These are phyloP conservation scores for Arxiozyma telluris DNA, from an alignment of 1,139 yeast genomes.

Conservation along the genomic window DNA sequence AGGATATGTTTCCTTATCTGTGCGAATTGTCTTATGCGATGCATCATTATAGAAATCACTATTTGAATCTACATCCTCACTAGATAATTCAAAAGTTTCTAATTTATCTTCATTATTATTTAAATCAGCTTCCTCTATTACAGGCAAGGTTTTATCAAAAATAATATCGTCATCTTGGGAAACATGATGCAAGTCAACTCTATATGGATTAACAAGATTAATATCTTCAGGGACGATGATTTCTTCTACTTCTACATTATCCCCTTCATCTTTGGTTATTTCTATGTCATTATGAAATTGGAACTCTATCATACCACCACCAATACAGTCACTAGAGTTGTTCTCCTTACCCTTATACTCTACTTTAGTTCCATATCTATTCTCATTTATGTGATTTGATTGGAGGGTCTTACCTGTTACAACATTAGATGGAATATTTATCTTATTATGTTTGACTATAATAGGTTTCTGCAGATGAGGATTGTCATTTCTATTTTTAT, in stretches of 20 bases:
- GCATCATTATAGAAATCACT: background rate
- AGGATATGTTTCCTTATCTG: background rate
- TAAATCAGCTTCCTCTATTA: background rate
- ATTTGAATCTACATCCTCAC: too few relatives aligned
- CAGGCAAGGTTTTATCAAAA: background rate
- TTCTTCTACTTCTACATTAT: slow-evolving; percentile 27
- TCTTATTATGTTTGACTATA: too few relatives aligned
- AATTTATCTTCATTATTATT: background rate
- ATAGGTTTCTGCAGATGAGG: background rate
- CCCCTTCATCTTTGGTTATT: slow-evolving; percentile 3
- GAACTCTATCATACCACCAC: background rate
- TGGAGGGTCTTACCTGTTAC: too few relatives aligned
- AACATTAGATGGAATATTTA: background rate
- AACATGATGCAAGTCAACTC: background rate
- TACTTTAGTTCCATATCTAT: background rate
- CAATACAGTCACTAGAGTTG: too few relatives aligned
- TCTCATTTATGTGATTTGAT: background rate
- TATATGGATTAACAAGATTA: slow-evolving; percentile 6
- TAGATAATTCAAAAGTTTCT: background rate
- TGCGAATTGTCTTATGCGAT: background rate
- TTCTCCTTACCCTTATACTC: background rate
- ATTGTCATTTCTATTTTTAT: too few relatives aligned
- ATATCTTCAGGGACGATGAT: slow-evolving; percentile 9
- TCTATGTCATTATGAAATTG: background rate
- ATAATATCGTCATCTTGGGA: background rate